phyloP scores from a whole-genome alignment of 2,329 filamentous ascomycete species.

The Cladophialophora chaetospira region DNA sequence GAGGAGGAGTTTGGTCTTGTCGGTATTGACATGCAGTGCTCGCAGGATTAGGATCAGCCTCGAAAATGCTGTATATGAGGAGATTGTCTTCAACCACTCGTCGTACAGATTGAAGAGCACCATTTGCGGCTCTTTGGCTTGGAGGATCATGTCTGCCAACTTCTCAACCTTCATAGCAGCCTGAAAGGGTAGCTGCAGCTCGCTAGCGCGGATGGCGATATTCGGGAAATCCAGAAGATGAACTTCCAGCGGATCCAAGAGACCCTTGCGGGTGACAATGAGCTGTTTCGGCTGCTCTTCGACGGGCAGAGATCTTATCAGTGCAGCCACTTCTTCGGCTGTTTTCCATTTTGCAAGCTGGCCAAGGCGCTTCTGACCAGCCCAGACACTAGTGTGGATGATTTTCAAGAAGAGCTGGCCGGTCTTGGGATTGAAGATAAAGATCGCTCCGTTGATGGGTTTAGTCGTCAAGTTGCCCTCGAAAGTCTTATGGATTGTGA shows the following conservation, averaged over 20 bases:
- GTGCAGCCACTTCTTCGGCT: slow-evolving; percentile 96
- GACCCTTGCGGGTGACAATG: slow-evolving; percentile 95
- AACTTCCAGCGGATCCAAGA: slow-evolving; percentile 94
- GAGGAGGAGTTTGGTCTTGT: slow-evolving; percentile 95
- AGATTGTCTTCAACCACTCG: slow-evolving; percentile 98
- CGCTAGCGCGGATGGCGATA: slow-evolving; percentile 96
- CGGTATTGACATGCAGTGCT: slow-evolving; percentile 94
- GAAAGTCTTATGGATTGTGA: slow-evolving; percentile 99
- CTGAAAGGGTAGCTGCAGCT: slow-evolving; percentile 96
- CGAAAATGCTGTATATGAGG: slow-evolving; percentile 97
- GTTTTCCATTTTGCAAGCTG: slow-evolving; percentile 99
- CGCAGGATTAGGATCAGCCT: slow-evolving; percentile 89
- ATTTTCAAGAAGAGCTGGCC: slow-evolving; percentile 98
- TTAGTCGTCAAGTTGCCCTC: slow-evolving; percentile 99
- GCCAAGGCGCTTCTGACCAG: slow-evolving; percentile 96
- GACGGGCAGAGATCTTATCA: slow-evolving; percentile 91
- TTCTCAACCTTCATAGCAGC: slow-evolving; percentile 99
- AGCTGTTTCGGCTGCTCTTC: slow-evolving; percentile 99
- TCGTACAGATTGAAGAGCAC: slow-evolving; percentile 98
- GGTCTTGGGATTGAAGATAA: slow-evolving; percentile 99
- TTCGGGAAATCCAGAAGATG: slow-evolving; percentile 98
- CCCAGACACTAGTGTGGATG: slow-evolving; percentile 99
- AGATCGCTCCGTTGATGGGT: slow-evolving; percentile 98
- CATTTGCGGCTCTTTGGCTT: slow-evolving; percentile 99
- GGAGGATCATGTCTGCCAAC: slow-evolving; percentile 96